Conservation (phyloP, 2,329 filamentous ascomycete genomes). For the Aspergillus pseudoterreus region DNA sequence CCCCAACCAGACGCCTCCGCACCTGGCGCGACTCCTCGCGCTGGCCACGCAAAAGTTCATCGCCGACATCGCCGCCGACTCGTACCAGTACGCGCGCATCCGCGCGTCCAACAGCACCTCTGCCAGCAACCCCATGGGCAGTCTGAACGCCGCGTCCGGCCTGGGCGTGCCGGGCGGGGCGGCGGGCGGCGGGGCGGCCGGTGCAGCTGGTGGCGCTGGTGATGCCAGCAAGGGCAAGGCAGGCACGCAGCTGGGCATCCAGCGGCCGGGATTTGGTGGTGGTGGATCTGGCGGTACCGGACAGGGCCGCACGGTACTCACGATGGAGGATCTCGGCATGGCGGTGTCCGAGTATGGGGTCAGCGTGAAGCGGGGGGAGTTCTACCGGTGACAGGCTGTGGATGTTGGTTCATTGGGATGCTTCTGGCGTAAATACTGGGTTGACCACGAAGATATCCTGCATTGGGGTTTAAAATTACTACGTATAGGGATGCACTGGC, state of each 20-base stretch:
- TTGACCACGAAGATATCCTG: slow-evolving; percentile 11
- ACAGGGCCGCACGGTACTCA: slow-evolving; percentile 88
- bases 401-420: background rate
- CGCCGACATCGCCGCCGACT: slow-evolving; percentile 92
- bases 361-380: slow-evolving; percentile 95
- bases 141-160: slow-evolving; percentile 64
- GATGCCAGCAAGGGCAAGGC: slow-evolving; percentile 45
- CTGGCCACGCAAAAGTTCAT: slow-evolving; percentile 99
- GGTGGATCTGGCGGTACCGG: slow-evolving; percentile 78
- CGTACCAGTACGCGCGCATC: slow-evolving; percentile 96
- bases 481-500: slow-evolving; percentile 6
- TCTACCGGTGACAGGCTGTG: slow-evolving; percentile 66
- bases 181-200: slow-evolving; percentile 48
- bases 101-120: slow-evolving; percentile 84
- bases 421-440: slow-evolving; percentile 11
- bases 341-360: slow-evolving; percentile 96
- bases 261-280: slow-evolving; percentile 76
- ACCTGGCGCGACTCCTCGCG: slow-evolving; percentile 86
- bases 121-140: slow-evolving; percentile 87
- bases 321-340: slow-evolving; percentile 98
- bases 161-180: slow-evolving; percentile 55
- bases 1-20: slow-evolving; percentile 71
- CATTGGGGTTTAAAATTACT: slow-evolving; percentile 13
- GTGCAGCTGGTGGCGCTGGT: slow-evolving; percentile 47
- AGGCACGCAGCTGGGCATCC: slow-evolving; percentile 63